Evolutionary conservation across 2,329 filamentous ascomycete genomes (phyloP), one percentile per base, ranked within the genome.

Genomic region (Fusarium sp.): DNA sequence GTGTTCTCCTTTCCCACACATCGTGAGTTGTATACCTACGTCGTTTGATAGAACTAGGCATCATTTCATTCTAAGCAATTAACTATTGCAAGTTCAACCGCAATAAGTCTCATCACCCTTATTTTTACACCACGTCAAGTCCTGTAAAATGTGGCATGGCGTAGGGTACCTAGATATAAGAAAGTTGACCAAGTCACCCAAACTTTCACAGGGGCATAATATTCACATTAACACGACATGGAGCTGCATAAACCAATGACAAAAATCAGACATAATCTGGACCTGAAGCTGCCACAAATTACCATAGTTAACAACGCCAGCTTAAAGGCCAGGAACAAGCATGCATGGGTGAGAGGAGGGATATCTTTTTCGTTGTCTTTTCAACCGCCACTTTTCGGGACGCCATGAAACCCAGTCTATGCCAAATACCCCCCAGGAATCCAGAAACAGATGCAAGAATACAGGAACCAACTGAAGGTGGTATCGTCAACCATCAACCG

Each of bases 321-420:
- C 39, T 44, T 34, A 45, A 22, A 50, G 36, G 20, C 41, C n/a
- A 61, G 14, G 8, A n/a, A 28, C n/a, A 38, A 63, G 30, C 9
- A 32, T 54, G 30, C 14, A 32, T 13, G 18, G 26, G 39, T 28
- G 41, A 66, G 36, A 59, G 60, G n/a, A 50, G 56, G 68, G 41
- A 59, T 70, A 50, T 72, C 41, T 68, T 72, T 54, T 64, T 69
- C 24, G 59, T 67, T 68, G 28, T 68, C 54, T 68, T 64, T 68
- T 75, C 51, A 59, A 68, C 59, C 69, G 52, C 72, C 55, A 69
- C 63, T 74, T 74, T 74, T 74, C 59, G 45, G 41, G 71, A 73
- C 70, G 72, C 72, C 72, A 74, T 51, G 55, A 74, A 74, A 67
- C 63, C 72, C 58, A 68, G 38, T 74, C 72, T 74, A 74, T 74